Evolutionary conservation across 2,329 filamentous ascomycete species (phyloP).

Genomic region (Sordariomycetes sp.): DNA sequence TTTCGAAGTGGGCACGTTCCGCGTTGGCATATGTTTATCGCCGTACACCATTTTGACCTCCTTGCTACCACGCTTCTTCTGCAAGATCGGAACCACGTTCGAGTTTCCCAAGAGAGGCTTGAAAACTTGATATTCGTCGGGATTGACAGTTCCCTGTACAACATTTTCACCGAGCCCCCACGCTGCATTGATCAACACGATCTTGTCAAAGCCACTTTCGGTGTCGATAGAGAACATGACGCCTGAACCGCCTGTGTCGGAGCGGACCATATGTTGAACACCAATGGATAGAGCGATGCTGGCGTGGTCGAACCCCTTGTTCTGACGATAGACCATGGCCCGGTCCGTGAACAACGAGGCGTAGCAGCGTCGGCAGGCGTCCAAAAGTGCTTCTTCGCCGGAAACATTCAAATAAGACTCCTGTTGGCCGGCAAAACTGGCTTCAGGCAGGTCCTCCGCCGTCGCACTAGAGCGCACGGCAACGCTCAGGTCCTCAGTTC

Average conservation of each 20-base stretch:
- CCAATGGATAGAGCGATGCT: constrained; percentile 17
- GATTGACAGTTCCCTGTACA: constrained; percentile 24
- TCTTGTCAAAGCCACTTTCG: constrained; percentile 24
- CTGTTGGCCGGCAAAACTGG: constrained; percentile 26
- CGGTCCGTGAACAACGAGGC: constrained; percentile 26
- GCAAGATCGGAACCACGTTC: constrained; percentile 17
- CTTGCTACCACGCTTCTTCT: constrained; percentile 23
- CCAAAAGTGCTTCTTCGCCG: constrained; percentile 17
- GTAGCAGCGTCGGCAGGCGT: constrained; percentile 23
- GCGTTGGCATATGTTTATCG: constrained; percentile 15
- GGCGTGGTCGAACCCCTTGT: constrained; percentile 15
- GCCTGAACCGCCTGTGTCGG: constrained; percentile 20
- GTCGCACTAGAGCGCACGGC: constrained; percentile 26
- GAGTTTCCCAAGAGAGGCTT: constrained; percentile 19
- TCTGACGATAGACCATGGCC: constrained; percentile 22
- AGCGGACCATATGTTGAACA: constrained; percentile 19
- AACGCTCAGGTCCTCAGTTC: constrained; percentile 16
- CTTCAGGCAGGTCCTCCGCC: constrained; percentile 25
- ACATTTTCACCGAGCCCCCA: constrained; percentile 27
- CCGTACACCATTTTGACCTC: constrained; percentile 22
- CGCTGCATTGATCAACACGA: constrained; percentile 22
- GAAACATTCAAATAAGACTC: constrained; percentile 24
- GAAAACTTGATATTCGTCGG: constrained; percentile 26
- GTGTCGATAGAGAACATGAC: constrained; percentile 29
- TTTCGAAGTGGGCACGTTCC: constrained; percentile 24